Evolutionary conservation across 2,329 filamentous ascomycete species (phyloP), one percentile per base, ranked within the genome.

Genomic region (Fusarium anthophilum): DNA sequence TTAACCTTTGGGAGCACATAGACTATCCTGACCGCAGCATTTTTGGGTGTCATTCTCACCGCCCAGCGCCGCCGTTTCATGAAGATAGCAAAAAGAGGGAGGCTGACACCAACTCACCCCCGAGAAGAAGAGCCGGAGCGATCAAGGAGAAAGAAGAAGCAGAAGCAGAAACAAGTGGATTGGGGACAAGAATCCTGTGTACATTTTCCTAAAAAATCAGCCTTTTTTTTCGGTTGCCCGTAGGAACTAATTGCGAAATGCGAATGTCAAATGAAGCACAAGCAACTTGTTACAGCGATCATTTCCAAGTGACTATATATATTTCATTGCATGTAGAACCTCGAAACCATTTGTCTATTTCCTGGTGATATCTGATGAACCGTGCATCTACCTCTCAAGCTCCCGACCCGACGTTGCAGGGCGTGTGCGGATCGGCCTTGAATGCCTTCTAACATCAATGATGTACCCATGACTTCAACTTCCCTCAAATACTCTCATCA

Each of bases 121-220:
- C 48, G 24, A 39, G 24, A 70, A 50, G 47, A 57, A 48, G 68
- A 72, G 63, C 43, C 39, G 51, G 61, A 64, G 61, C 39, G 41
- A 55, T 37, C 32, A 54, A 66, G 55, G 59, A 58, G 59, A 37
- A 28, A 50, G 56, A 13, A 28, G 55, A 58, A 56, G 74, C 67
- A 62, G 74, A 58, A 75, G 74, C 67, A 62, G 74, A 58, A 75
- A 67, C 70, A 65, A 75, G 75, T 72, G 73, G 73, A 72, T 75
- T 69, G 69, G 66, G 57, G 73, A 74, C 72, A 75, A 74, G 76
- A 78, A 81, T 80, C 81, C 80, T 79, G 78, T 82, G 81, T 83
- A 83, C 78, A 82, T 82, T 83, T 82, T 80, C 73, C 79, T 70
- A 76, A 74, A 75, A 80, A 80, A 71, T 63, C 77, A 81, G 74